These are phyloP conservation scores for Hanseniaspora vineae DNA, from an alignment of 805 yeast genomes.

Conservation along the genomic window DNA sequence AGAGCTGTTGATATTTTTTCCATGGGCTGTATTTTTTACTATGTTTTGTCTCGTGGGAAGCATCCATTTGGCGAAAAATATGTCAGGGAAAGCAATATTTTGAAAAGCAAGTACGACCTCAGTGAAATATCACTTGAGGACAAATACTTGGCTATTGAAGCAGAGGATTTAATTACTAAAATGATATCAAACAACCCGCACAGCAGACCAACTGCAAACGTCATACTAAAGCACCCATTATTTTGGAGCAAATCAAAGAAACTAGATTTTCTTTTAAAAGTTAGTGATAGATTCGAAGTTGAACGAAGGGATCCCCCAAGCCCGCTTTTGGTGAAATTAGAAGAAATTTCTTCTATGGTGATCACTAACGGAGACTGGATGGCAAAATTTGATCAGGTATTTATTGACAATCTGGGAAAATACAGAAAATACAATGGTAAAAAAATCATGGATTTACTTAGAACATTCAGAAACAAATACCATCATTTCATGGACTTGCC, in stretches of 20 bases:
- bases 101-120: slow-evolving; percentile 48
- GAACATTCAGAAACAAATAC: slow-evolving; percentile 86
- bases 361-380: slow-evolving; percentile 69
- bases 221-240: slow-evolving; percentile 69
- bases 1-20: slow-evolving; percentile 90
- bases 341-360: slow-evolving; percentile 35
- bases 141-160: slow-evolving; percentile 35
- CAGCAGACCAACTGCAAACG: slow-evolving; percentile 55
- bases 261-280: slow-evolving; percentile 72
- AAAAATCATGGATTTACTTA: slow-evolving; percentile 68
- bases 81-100: slow-evolving; percentile 77
- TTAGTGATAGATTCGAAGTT: slow-evolving; percentile 82
- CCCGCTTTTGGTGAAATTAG: slow-evolving; percentile 41
- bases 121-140: slow-evolving; percentile 23
- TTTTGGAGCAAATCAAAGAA: slow-evolving; percentile 72
- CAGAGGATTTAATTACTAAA: slow-evolving; percentile 52
- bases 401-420: slow-evolving; percentile 76
- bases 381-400: slow-evolving; percentile 49
- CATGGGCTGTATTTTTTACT: slow-evolving; percentile 86
- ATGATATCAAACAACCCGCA: slow-evolving; percentile 66
- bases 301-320: slow-evolving; percentile 75
- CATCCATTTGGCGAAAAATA: slow-evolving; percentile 97
- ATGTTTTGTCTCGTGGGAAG: slow-evolving; percentile 64
- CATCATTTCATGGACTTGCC: slow-evolving; percentile 93
- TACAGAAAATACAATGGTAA: slow-evolving; percentile 77